Conservation (phyloP, 1,284 basidiomycete genomes). For the Trametes sp. region DNA sequence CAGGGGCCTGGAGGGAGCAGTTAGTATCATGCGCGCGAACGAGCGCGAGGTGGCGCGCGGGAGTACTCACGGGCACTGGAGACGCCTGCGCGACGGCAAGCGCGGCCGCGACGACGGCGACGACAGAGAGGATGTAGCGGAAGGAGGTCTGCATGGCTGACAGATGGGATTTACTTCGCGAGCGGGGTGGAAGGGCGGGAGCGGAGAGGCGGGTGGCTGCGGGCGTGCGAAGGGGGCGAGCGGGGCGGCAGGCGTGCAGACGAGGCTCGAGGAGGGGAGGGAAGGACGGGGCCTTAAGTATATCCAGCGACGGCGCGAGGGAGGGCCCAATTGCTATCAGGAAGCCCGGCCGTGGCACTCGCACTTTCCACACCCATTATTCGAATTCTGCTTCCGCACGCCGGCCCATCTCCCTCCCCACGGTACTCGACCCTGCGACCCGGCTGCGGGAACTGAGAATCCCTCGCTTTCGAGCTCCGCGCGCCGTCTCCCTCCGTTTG, state of each 20-base stretch:
- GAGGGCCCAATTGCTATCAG: conserved; percentile 2
- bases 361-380: neutral
- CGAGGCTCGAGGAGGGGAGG: conserved; percentile 2
- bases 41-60: neutral
- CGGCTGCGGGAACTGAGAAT: too few species aligned
- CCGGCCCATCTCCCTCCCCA: neutral
- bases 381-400: neutral
- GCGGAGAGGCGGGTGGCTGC: conserved; percentile 1
- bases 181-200: neutral
- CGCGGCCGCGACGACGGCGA: conserved; percentile 17
- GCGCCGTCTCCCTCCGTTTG: neutral
- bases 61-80: conserved; percentile 26
- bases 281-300: conserved; percentile 25
- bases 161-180: neutral
- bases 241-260: conserved; percentile 11
- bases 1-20: conserved; percentile 9
- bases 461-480: conserved; percentile 9
- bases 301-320: neutral
- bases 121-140: conserved; percentile 19
- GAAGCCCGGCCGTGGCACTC: conserved; percentile 6
- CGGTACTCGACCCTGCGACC: too few species aligned
- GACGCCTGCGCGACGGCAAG: conserved; percentile 24
- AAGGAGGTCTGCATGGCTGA: conserved; percentile 23
- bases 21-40: neutral
- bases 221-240: conserved; percentile 1